phyloP scores from a whole-genome alignment of 805 yeast species.

The Barnettozyma botsteinii region DNA sequence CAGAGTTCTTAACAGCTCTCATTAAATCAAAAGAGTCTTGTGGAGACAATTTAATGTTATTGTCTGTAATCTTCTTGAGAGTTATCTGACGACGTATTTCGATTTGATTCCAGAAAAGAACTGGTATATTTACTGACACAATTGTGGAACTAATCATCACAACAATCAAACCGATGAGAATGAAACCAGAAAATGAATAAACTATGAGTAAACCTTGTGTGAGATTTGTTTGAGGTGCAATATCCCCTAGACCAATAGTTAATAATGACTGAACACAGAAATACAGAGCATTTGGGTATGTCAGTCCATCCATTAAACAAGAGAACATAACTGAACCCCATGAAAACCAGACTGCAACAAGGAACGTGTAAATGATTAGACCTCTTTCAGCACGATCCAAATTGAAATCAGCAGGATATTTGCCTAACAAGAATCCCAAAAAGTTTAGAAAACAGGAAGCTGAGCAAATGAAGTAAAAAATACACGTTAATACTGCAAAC shows the following conservation, averaged over 20 bases:
- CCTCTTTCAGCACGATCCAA: slow-evolving; percentile 62
- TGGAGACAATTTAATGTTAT: slow-evolving; percentile 28
- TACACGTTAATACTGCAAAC: slow-evolving; percentile 65
- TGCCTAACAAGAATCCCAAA: slow-evolving; percentile 49
- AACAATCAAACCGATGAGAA: slow-evolving; percentile 68
- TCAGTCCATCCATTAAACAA: slow-evolving; percentile 34
- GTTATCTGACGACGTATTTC: slow-evolving; percentile 43
- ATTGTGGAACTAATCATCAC: slow-evolving; percentile 65
- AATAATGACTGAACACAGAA: slow-evolving; percentile 66
- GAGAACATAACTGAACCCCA: slow-evolving; percentile 63
- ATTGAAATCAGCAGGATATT: slow-evolving; percentile 69
- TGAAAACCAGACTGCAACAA: slow-evolving; percentile 61
- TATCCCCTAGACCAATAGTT: slow-evolving; percentile 80
- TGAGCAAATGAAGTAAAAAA: slow-evolving; percentile 55
- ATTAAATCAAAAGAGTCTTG: slow-evolving; percentile 51
- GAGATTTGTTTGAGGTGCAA: slow-evolving; percentile 47
- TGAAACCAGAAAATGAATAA: slow-evolving; percentile 64
- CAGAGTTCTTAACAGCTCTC: slow-evolving; percentile 42
- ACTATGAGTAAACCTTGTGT: slow-evolving; percentile 54
- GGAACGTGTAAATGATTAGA: slow-evolving; percentile 62
- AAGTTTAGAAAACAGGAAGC: slow-evolving; percentile 49
- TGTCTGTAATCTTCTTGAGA: slow-evolving; percentile 18
- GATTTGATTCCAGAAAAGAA: slow-evolving; percentile 58
- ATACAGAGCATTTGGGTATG: slow-evolving; percentile 65
- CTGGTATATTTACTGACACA: slow-evolving; percentile 53